These are phyloP conservation scores for Peniophora sp. DNA, from an alignment of 1,284 basidiomycete species.

Conservation along the genomic window DNA sequence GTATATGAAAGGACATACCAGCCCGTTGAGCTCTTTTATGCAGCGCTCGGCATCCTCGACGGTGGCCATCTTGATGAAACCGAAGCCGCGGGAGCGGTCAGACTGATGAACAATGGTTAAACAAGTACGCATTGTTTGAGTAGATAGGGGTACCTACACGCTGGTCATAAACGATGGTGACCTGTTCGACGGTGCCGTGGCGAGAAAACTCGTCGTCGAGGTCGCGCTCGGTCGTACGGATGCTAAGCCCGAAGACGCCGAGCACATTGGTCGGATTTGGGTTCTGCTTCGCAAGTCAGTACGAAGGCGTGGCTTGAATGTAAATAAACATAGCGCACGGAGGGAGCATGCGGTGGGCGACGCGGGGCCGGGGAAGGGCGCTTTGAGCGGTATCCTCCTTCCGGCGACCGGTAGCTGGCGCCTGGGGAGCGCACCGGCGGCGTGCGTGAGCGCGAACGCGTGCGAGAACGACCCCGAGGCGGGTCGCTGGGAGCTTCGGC, in stretches of 20 bases:
- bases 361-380: slow-evolving; percentile 40
- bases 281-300: slow-evolving; percentile 51
- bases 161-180: slow-evolving; percentile 98
- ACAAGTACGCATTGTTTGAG: slow-evolving; percentile 11
- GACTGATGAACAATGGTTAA: slow-evolving; percentile 43
- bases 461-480: slow-evolving; percentile 60
- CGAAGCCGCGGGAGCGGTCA: slow-evolving; percentile 94
- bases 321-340: too few relatives aligned
- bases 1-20: slow-evolving; percentile 45
- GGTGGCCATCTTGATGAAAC: slow-evolving; percentile 90
- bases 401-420: slow-evolving; percentile 40
- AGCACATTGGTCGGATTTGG: slow-evolving; percentile 85
- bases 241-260: slow-evolving; percentile 94
- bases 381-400: slow-evolving; percentile 11
- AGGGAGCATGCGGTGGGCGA: slow-evolving; percentile 61
- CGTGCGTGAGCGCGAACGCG: slow-evolving; percentile 68
- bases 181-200: slow-evolving; percentile 90
- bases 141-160: slow-evolving; percentile 50
- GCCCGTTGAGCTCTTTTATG: slow-evolving; percentile 88
- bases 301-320: too few relatives aligned
- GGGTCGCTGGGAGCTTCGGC: slow-evolving; percentile 33
- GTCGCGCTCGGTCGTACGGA: slow-evolving; percentile 90
- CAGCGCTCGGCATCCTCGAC: slow-evolving; percentile 83
- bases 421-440: slow-evolving; percentile 34
- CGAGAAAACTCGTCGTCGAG: slow-evolving; percentile 90